These are phyloP conservation scores for Lasiodiplodia hormozganensis DNA, from an alignment of 2,329 filamentous ascomycete species.

Conservation along the genomic window DNA sequence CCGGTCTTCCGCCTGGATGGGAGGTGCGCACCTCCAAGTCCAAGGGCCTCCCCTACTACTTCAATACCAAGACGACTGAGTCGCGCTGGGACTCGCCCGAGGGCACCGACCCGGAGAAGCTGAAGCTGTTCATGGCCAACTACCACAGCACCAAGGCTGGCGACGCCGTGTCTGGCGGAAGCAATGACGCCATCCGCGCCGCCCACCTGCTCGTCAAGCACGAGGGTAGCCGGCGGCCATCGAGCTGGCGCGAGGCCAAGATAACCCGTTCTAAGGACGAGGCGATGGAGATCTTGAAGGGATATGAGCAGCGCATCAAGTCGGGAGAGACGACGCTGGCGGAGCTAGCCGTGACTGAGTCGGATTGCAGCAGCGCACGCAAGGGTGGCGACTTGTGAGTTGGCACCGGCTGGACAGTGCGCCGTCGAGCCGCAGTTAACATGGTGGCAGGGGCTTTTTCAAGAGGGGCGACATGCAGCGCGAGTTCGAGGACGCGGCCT, in stretches of 20 bases:
- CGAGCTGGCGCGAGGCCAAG: constrained; percentile 89
- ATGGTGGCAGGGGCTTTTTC: constrained; percentile 75
- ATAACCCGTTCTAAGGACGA: constrained; percentile 92
- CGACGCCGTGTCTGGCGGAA: constrained; percentile 47
- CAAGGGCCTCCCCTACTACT: constrained; percentile 99
- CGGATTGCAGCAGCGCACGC: constrained; percentile 92
- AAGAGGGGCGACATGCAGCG: constrained; percentile 96
- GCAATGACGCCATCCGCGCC: constrained; percentile 86
- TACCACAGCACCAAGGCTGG: constrained; percentile 71
- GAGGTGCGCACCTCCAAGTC: constrained; percentile 98
- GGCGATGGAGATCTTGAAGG: constrained; percentile 77
- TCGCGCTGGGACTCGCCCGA: constrained; percentile 94
- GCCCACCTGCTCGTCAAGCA: constrained; percentile 96
- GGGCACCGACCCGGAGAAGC: constrained; percentile 86
- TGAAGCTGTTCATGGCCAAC: constrained; percentile 92
- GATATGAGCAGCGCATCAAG: constrained; percentile 78
- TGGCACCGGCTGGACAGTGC: constrained; percentile 2
- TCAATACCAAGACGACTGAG: constrained; percentile 84
- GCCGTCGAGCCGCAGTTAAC: constrained; percentile 31
- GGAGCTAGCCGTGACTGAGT: constrained; percentile 86
- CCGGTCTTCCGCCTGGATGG: constrained; percentile 85
- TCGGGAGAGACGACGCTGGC: constrained; percentile 73
- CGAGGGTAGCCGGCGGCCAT: constrained; percentile 82
- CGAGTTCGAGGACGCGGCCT: constrained; percentile 96
- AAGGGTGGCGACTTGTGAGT: constrained; percentile 88